Percentiles rank a stretch among this genome's conserved stretches.
These are phyloP conservation scores for Furculomyces boomerangus DNA, from an alignment of 371 early-diverging fungal species.

Conservation along the genomic window DNA sequence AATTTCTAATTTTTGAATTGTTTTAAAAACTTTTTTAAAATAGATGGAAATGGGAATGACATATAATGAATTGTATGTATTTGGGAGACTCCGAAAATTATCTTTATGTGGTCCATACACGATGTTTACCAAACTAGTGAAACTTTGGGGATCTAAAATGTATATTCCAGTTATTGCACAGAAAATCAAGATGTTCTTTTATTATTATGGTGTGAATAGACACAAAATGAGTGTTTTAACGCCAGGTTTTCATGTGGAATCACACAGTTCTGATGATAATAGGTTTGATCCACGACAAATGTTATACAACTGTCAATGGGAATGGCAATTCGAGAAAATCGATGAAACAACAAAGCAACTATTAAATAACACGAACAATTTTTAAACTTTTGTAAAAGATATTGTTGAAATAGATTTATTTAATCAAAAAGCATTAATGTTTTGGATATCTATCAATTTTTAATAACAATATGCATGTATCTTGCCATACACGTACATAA, in stretches of 20 bases:
- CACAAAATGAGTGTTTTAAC: slow-evolving; percentile 95
- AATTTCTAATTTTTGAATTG: slow-evolving; percentile 7
- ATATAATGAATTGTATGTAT: slow-evolving; percentile 78
- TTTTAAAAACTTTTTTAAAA: slow-evolving; percentile 5
- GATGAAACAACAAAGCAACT: no score
- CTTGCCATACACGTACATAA: no score
- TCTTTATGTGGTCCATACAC: slow-evolving; percentile 72
- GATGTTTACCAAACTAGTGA: slow-evolving; percentile 73
- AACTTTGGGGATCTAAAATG: slow-evolving; percentile 53
- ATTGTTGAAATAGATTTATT: no score
- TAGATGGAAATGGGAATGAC: slow-evolving; percentile 91
- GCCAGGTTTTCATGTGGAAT: slow-evolving; percentile 88
- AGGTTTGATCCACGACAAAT: slow-evolving; percentile 90
- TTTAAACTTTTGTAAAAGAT: no score
- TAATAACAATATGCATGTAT: no score
- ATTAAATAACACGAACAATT: no score
- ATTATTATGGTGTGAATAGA: slow-evolving; percentile 88
- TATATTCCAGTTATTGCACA: slow-evolving; percentile 48
- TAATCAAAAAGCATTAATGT: no score
- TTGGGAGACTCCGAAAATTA: slow-evolving; percentile 80
- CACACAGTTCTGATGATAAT: slow-evolving; percentile 91
- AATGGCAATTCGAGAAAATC: slow-evolving; percentile 78
- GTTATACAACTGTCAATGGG: slow-evolving; percentile 78
- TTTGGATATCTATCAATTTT: no score
- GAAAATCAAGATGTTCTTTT: slow-evolving; percentile 90